Percentiles rank a stretch among this genome's conserved stretches.
These are phyloP conservation scores for Alternaria triticina DNA, from an alignment of 2,329 filamentous ascomycete species.

Conservation along the genomic window DNA sequence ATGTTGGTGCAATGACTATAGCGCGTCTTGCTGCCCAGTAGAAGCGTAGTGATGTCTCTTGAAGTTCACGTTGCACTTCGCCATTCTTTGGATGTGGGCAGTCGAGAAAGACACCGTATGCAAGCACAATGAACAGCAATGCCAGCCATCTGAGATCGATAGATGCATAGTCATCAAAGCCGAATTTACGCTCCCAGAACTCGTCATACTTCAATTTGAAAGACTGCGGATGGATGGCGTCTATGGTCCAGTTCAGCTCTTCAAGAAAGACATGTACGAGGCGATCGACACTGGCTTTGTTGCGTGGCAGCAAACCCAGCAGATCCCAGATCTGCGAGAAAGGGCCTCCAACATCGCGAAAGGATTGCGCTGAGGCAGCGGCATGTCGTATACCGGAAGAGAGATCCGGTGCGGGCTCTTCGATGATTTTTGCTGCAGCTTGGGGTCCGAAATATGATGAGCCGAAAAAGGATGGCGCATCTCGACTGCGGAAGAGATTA, in stretches of 20 bases:
- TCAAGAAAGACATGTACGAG: constrained; percentile 45
- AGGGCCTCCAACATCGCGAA: constrained; percentile 34
- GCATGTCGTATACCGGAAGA: constrained; percentile 24
- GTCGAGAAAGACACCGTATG: constrained; percentile 49
- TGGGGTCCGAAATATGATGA: constrained; percentile 29
- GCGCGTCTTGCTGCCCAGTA: constrained; percentile 51
- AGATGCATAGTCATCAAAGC: constrained; percentile 50
- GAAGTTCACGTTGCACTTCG: constrained; percentile 46
- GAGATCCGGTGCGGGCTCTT: constrained; percentile 22
- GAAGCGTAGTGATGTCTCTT: constrained; percentile 51
- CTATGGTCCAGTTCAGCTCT: constrained; percentile 48
- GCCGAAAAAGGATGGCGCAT: constrained; percentile 26
- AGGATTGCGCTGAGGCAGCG: constrained; percentile 30
- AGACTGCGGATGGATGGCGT: constrained; percentile 45
- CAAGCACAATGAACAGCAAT: constrained; percentile 51
- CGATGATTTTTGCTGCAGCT: constrained; percentile 26
- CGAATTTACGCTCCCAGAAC: constrained; percentile 51
- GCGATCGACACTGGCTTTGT: constrained; percentile 47
- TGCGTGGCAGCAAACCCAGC: constrained; percentile 48
- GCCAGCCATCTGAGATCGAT: constrained; percentile 53
- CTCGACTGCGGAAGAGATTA: constrained; percentile 23
- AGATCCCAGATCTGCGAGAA: constrained; percentile 53
- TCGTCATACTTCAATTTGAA: constrained; percentile 48
- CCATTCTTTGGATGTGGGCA: constrained; percentile 39
- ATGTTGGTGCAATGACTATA: constrained; percentile 52